Evolutionary conservation across 495 filamentous ascomycete species (phyloP).

Genomic region (Penicillium ochrochloron): DNA sequence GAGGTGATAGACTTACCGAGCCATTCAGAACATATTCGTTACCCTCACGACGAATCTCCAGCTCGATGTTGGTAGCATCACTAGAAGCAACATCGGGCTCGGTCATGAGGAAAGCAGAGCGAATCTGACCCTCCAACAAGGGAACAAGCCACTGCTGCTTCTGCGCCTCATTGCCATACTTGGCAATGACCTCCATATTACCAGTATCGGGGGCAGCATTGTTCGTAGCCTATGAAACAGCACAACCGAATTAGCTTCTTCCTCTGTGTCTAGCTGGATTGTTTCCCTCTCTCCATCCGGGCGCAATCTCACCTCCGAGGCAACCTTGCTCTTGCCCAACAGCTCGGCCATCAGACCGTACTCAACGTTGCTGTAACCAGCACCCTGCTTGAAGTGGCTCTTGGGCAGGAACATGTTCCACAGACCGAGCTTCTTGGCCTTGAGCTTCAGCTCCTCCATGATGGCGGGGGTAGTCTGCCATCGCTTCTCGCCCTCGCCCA

Average conservation of each 20-base stretch:
- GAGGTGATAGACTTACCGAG: slow-evolving; percentile 55
- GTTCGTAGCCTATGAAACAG: slow-evolving; percentile 69
- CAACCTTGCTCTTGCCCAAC: slow-evolving; percentile 76
- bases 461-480: slow-evolving; percentile 79
- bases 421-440: slow-evolving; percentile 81
- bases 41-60: slow-evolving; percentile 79
- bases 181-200: slow-evolving; percentile 95
- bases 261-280: neutral
- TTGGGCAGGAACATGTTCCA: slow-evolving; percentile 99
- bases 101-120: slow-evolving; percentile 93
- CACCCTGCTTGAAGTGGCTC: slow-evolving; percentile 91
- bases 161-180: slow-evolving; percentile 89
- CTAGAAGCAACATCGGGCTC: slow-evolving; percentile 85
- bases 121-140: slow-evolving; percentile 81
- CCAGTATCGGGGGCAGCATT: slow-evolving; percentile 91
- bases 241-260: neutral
- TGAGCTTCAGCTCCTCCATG: slow-evolving; percentile 85
- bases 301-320: slow-evolving; percentile 63
- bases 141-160: slow-evolving; percentile 86
- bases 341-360: slow-evolving; percentile 94
- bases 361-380: slow-evolving; percentile 88
- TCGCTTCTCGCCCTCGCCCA: slow-evolving; percentile 73
- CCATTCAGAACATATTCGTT: slow-evolving; percentile 86
- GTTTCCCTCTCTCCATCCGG: neutral
- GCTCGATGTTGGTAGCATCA: slow-evolving; percentile 86